A percentile compares a stretch with the other conserved stretches of the same genome.
Evolutionary conservation across 176 grass and related monocot species (phyloP).

Genomic region (Triticum turgidum): DNA sequence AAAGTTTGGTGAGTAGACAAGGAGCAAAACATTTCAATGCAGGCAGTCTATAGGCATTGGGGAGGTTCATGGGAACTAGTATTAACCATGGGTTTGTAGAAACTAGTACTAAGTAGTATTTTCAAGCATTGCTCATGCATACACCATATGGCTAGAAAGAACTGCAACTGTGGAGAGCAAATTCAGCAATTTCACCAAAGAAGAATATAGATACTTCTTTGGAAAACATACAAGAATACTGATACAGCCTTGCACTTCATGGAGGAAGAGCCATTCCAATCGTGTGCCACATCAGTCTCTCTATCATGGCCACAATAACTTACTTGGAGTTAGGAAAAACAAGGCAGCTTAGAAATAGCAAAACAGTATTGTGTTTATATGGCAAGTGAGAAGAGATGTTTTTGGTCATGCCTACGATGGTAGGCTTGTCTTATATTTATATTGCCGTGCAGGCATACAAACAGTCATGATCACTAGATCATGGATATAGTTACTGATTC

Average conservation of each 20-base stretch:
- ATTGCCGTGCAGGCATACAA: no score
- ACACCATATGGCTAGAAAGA: neutral
- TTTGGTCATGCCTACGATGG: no score
- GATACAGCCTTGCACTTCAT: neutral
- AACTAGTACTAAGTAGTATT: neutral
- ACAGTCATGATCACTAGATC: no score
- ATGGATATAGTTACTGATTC: no score
- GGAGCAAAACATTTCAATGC: neutral
- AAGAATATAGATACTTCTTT: neutral
- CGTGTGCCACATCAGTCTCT: neutral
- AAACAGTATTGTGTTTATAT: neutral
- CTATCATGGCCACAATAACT: neutral
- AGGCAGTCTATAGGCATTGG: neutral
- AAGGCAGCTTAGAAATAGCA: neutral
- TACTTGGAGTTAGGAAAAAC: conserved; percentile 1
- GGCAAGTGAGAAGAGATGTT: neutral
- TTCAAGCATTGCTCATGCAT: neutral
- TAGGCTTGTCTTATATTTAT: no score
- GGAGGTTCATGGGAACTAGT: neutral
- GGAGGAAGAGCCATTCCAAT: neutral
- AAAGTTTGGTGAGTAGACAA: neutral
- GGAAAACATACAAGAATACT: neutral
- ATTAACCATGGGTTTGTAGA: neutral
- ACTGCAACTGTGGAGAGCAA: neutral
- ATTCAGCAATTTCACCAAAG: neutral